Evolutionary conservation across 1,139 yeast species (phyloP).

Genomic region (Scheffersomyces parashehatae): DNA sequence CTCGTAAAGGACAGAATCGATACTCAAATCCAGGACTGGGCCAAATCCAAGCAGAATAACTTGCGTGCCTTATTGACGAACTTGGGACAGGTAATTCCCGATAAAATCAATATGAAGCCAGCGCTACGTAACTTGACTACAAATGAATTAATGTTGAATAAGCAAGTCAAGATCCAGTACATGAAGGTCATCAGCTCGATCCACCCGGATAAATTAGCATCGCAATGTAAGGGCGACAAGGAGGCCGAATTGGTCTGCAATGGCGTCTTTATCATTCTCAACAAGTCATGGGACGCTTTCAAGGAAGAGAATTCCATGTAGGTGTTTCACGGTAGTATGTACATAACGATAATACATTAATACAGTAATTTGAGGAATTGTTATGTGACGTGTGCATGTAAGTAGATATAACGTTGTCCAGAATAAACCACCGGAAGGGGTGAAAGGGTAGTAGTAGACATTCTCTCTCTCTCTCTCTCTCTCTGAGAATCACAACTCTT

Average conservation of each 20-base stretch:
- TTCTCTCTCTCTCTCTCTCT: no score
- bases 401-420: no score
- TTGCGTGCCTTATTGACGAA: conserved; percentile 21
- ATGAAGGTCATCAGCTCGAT: conserved; percentile 92
- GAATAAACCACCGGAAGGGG: no score
- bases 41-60: conserved; percentile 19
- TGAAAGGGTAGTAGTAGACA: no score
- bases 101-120: conserved; percentile 12
- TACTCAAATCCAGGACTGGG: conserved; percentile 17
- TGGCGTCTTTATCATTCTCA: conserved; percentile 77
- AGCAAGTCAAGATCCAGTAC: conserved; percentile 82
- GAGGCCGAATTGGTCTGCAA: conserved; percentile 85
- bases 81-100: conserved; percentile 22
- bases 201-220: conserved; percentile 86
- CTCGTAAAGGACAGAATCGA: conserved; percentile 14
- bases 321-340: not conserved
- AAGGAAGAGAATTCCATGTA: conserved; percentile 48
- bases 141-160: conserved; percentile 84
- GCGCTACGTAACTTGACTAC: conserved; percentile 33
- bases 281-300: conserved; percentile 90
- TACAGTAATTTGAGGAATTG: not conserved
- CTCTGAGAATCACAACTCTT: no score
- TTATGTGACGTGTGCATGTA: no score
- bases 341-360: not conserved
- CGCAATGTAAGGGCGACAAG: conserved; percentile 39